Evolutionary conservation across 148 eudicot genomes (phyloP), one percentile per base, ranked within the genome.

Genomic region (Rhododendron henanense): DNA sequence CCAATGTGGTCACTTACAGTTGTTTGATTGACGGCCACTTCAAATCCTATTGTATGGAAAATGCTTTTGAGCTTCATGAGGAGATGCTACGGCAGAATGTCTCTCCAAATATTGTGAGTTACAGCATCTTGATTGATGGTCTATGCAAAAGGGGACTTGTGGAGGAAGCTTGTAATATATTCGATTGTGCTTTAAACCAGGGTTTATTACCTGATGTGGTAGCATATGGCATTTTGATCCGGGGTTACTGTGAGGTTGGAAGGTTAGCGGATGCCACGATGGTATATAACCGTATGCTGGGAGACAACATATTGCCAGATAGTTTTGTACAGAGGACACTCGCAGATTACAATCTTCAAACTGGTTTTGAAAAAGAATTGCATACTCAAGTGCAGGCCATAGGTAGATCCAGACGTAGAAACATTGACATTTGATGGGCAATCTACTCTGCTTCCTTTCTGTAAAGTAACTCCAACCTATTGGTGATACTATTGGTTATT

Each of bases 81-180:
- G 91, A 87, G 89, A 94, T 94, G 94, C 69, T 71, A 23, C 75
- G 65, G 79, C 90, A 88, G 65, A 80, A 89, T 11, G 45, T 91
- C 79, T 84, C 90, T 74, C 94, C 95, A 28, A 94, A 79, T 84
- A 93, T 94, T 31, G 90, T 94, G 41, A 92, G 93, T 88, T 93
- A 88, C 82, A 93, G 94, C 84, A 92, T 94, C 87, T 86, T 94
- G 37, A 94, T 93, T 73, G 92, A 94, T 85, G 94, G 95, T 25
- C 90, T 93, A 19, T 94, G 96, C 86, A 93, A 86, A 87, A 88
- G 92, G 88, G 94, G 93, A 45, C 85, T 90, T 15, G 61, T 90
- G 81, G 92, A 92, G 35, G 91, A 88, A 80, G 96, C 93, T 69
- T 85, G 86, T 73, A 47, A 76, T 57, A 41, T 77, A 11, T 93